phyloP scores from a whole-genome alignment of 345 rosid genomes.

The Brassica nigra region DNA sequence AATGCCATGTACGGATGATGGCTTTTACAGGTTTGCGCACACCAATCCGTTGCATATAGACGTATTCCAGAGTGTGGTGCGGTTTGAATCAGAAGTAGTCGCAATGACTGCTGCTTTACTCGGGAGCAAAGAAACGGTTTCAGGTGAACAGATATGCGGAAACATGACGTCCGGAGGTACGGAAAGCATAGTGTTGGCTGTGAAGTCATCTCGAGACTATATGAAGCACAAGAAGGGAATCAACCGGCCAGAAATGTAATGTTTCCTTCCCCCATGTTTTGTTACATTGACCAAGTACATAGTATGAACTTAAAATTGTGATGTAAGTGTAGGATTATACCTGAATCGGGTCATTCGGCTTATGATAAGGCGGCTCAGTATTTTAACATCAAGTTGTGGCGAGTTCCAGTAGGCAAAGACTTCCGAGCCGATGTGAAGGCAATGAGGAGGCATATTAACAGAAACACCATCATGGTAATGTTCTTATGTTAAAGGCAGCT shows the following conservation, averaged over 20 bases:
- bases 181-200: slow-evolving; percentile 90
- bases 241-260: slow-evolving; percentile 76
- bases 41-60: slow-evolving; percentile 94
- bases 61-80: slow-evolving; percentile 80
- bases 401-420: slow-evolving; percentile 80
- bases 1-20: slow-evolving; percentile 21
- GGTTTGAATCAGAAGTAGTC: slow-evolving; percentile 92
- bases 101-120: slow-evolving; percentile 93
- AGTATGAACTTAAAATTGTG: background rate
- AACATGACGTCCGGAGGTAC: slow-evolving; percentile 99
- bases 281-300: background rate
- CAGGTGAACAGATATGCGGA: slow-evolving; percentile 89
- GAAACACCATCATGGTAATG: slow-evolving; percentile 85
- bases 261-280: background rate
- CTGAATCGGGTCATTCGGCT: slow-evolving; percentile 95
- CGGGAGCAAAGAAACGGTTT: slow-evolving; percentile 68
- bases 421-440: slow-evolving; percentile 88
- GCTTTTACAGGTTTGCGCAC: slow-evolving; percentile 79
- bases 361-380: slow-evolving; percentile 97
- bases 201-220: slow-evolving; percentile 93
- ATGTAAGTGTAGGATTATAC: slow-evolving; percentile 70
- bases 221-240: slow-evolving; percentile 88
- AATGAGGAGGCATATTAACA: slow-evolving; percentile 58
- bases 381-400: slow-evolving; percentile 90
- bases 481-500: background rate